Conservation (phyloP, 2,329 filamentous ascomycete genomes). For the Allantophomopsis lycopodina region DNA sequence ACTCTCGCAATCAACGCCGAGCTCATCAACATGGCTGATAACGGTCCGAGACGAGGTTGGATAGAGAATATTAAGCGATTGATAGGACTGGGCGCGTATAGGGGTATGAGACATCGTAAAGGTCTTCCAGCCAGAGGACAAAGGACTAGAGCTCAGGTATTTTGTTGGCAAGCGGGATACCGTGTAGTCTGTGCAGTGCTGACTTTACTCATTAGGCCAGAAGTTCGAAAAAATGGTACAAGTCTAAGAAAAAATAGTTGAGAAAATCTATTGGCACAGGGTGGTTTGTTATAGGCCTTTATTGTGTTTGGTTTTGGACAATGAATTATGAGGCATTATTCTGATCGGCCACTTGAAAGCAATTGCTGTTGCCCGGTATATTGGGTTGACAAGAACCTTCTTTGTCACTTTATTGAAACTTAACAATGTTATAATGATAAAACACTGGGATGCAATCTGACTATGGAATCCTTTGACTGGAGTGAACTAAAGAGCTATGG, state of each 20-base stretch:
- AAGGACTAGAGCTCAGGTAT: constrained; percentile 64
- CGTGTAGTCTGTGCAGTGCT: constrained; percentile 2
- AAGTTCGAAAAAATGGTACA: constrained; percentile 49
- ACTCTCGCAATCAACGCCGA: constrained; percentile 73
- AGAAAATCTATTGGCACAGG: constrained; percentile 1
- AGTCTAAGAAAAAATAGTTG: constrained; percentile 32
- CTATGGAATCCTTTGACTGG: too few species aligned
- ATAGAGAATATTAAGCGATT: constrained; percentile 76
- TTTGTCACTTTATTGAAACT: too few species aligned
- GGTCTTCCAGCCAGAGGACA: constrained; percentile 84
- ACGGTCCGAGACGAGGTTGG: constrained; percentile 64
- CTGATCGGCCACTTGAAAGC: too few species aligned
- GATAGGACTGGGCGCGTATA: constrained; percentile 81
- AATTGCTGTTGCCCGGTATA: too few species aligned
- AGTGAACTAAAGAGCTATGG: too few species aligned
- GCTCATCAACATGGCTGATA: constrained; percentile 84
- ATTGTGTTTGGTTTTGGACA: not conserved
- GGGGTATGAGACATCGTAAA: constrained; percentile 87
- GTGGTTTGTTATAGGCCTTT: not conserved
- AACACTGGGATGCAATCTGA: too few species aligned
- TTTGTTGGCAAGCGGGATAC: constrained; percentile 3
- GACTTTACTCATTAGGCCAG: constrained; percentile 32
- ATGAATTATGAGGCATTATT: too few species aligned
- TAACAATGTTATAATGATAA: too few species aligned
- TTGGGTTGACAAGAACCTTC: too few species aligned